Evolutionary conservation across 768 basidiomycete genomes (phyloP).

Genomic region (Leccinum aurantiacum): DNA sequence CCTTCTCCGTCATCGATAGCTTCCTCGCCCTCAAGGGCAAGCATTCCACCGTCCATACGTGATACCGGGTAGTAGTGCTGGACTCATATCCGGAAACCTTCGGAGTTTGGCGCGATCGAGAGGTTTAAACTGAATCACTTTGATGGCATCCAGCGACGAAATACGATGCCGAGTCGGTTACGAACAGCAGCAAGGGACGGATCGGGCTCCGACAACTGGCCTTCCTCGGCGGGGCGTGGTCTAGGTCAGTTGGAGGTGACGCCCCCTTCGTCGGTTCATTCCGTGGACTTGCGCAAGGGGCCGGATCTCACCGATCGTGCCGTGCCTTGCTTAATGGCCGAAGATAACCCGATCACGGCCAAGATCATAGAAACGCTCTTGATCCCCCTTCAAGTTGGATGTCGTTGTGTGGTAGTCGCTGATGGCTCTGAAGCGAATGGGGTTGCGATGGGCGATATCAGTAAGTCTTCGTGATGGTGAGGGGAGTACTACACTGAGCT

Average conservation of each 20-base stretch:
- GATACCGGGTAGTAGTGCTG: constrained; percentile 49
- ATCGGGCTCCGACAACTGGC: constrained; percentile 74
- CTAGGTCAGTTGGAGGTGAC: constrained; percentile 58
- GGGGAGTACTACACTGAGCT: background rate
- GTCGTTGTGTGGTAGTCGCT: constrained; percentile 93
- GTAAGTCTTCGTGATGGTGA: constrained; percentile 49
- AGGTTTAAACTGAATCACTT: constrained; percentile 83
- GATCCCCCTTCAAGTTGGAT: constrained; percentile 74
- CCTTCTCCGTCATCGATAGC: constrained; percentile 76
- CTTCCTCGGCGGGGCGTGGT: constrained; percentile 53
- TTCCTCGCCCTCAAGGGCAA: constrained; percentile 82
- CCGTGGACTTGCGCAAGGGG: constrained; percentile 73
- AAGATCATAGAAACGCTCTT: constrained; percentile 97
- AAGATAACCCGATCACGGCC: constrained; percentile 97
- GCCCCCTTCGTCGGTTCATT: constrained; percentile 80
- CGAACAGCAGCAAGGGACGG: constrained; percentile 77
- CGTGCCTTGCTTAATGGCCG: constrained; percentile 92
- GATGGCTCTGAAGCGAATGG: constrained; percentile 97
- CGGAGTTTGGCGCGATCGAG: constrained; percentile 85
- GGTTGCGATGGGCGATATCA: constrained; percentile 96
- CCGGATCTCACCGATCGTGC: constrained; percentile 81
- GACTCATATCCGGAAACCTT: constrained; percentile 79
- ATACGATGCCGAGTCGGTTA: constrained; percentile 84
- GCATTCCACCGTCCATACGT: constrained; percentile 64
- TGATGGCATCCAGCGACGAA: constrained; percentile 73